Percentiles rank a stretch among this genome's conserved stretches.
phyloP scores from a whole-genome alignment of 192 early-diverging fungal genomes.

The Tieghemiomyces parasiticus region DNA sequence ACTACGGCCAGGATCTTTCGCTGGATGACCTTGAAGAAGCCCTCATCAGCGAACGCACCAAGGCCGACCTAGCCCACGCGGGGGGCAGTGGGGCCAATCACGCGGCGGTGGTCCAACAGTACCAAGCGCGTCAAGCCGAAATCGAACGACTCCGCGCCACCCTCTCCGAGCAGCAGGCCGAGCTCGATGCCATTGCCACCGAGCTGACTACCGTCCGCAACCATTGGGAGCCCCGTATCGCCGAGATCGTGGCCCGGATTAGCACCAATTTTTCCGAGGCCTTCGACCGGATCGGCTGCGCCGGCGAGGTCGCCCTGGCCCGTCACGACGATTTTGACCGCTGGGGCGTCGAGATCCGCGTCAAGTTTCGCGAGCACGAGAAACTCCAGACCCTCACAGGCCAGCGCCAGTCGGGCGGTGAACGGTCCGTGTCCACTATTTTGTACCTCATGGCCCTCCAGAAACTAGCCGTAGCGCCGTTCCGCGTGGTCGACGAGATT shows the following conservation, averaged over 20 bases:
- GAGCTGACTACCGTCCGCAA: slow-evolving; percentile 22
- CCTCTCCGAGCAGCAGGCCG: slow-evolving; percentile 23
- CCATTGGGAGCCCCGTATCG: slow-evolving; percentile 55
- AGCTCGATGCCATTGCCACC: slow-evolving; percentile 19
- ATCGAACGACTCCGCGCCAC: slow-evolving; percentile 28
- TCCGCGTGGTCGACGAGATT: slow-evolving; percentile 98
- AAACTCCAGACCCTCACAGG: slow-evolving; percentile 68
- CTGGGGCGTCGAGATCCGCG: slow-evolving; percentile 91
- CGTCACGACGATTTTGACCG: slow-evolving; percentile 69
- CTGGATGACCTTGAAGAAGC: slow-evolving; percentile 50
- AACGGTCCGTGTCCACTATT: slow-evolving; percentile 91
- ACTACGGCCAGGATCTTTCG: slow-evolving; percentile 18
- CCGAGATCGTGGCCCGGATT: slow-evolving; percentile 40
- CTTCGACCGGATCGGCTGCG: slow-evolving; percentile 49
- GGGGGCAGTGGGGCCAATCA: too few species aligned
- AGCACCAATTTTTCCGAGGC: slow-evolving; percentile 49
- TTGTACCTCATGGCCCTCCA: slow-evolving; percentile 93
- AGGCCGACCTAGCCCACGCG: slow-evolving; percentile 31
- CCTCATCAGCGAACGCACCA: slow-evolving; percentile 34
- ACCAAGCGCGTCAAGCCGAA: slow-evolving; percentile 42
- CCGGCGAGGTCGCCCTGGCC: slow-evolving; percentile 50
- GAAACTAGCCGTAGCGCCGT: slow-evolving; percentile 69
- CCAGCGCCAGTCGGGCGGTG: slow-evolving; percentile 92
- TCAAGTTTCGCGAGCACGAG: slow-evolving; percentile 82
- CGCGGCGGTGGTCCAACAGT: slow-evolving; percentile 45